Conservation (phyloP, 2,329 filamentous ascomycete species). For the Paecilomyces niveus region DNA sequence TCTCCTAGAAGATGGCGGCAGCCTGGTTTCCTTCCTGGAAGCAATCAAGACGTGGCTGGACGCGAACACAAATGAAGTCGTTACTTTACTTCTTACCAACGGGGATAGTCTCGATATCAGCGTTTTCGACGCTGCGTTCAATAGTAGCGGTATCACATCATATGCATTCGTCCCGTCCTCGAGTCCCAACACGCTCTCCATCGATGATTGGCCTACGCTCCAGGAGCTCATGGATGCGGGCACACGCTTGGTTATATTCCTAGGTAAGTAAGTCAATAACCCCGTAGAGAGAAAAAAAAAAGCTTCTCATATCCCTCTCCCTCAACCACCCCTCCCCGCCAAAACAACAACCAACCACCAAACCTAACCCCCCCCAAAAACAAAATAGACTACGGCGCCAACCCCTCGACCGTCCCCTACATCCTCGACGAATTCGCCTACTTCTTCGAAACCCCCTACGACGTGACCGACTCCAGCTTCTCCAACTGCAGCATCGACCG, state of each 20-base stretch:
- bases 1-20: conserved; percentile 51
- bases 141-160: conserved; percentile 20
- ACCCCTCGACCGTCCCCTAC: conserved; percentile 32
- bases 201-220: conserved; percentile 37
- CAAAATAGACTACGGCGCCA: conserved; percentile 30
- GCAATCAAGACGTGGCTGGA: conserved; percentile 57
- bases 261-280: conserved; percentile 21
- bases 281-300: neutral
- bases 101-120: conserved; percentile 38
- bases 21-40: conserved; percentile 48
- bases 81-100: conserved; percentile 59
- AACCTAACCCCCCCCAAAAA: neutral
- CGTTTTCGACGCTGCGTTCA: conserved; percentile 27
- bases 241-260: conserved; percentile 38
- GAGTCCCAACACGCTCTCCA: conserved; percentile 20
- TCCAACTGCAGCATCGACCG: conserved; percentile 38
- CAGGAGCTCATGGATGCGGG: conserved; percentile 32
- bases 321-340: no score
- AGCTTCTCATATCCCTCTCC: no score
- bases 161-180: conserved; percentile 32
- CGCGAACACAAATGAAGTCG: conserved; percentile 51
- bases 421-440: conserved; percentile 39
- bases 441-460: conserved; percentile 42
- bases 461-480: conserved; percentile 34
- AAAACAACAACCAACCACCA: no score